Evolutionary conservation across 1,139 yeast genomes (phyloP), one percentile per base, ranked within the genome.

Genomic region (Petasospora rhodanensis): DNA sequence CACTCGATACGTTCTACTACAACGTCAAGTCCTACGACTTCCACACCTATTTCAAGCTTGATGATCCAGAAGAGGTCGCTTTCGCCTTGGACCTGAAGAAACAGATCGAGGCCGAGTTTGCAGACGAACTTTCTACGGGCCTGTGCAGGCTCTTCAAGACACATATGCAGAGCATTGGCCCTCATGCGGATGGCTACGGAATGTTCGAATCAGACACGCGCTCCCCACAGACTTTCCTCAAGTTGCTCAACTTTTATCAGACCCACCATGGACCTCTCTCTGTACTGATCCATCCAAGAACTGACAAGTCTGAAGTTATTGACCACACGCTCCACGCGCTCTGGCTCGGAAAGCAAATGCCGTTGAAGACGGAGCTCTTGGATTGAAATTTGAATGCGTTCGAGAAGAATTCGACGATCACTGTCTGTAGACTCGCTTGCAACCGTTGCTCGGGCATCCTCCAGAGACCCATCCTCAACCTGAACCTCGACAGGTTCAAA

Each of bases 241-340:
- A 49, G 29, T 22, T 63, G 23, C 55, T 63, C 15, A 49, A 51
- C 25, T 73, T 54, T 47, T 50, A 47, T 30, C 79, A 73, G 45
- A 28, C 22, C 10, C 28, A 73, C 48, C 79, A 75, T 45, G 77
- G 76, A 1, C 47, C 52, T 6, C 59, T 74, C 34, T 64, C 73
- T 9, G 78, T 74, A 2, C 57, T 74, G 44, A 67, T 75, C 18
- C 81, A 74, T 44, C 81, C 80, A 6, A 66, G 56, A 13, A 46
- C 52, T 14, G 46, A 50, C 14, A 70, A 71, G 15, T 29, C 33
- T 3, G 71, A 59, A 15, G 43, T 61, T 20, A 43, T 38, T 7
- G 80, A 75, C 49, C 80, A 75, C 49, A 73, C 79, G 0, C 47
- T 51, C 9, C 61, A 65, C 47, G 79, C 79, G 0, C 49, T 72